phyloP scores from a whole-genome alignment of 805 yeast genomes.

The Lipomyces orientalis region DNA sequence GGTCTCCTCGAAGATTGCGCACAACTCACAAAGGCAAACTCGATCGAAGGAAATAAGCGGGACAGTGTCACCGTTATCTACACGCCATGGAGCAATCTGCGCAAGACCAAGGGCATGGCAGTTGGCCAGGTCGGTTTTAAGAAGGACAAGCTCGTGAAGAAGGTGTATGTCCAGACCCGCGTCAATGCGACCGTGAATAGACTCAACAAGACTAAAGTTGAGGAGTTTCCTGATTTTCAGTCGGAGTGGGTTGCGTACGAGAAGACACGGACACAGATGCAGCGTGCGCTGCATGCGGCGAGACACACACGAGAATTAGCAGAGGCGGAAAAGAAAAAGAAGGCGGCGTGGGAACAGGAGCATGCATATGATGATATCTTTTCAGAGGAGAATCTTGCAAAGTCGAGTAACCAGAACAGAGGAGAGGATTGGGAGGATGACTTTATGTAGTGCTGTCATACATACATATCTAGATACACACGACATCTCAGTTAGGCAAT shows the following conservation, averaged over 20 bases:
- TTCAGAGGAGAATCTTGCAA: slow-evolving; percentile 53
- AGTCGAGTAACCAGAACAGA: slow-evolving; percentile 54
- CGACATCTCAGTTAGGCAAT: no score
- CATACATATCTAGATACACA: not conserved
- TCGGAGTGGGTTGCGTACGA: slow-evolving; percentile 51
- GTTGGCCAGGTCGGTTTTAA: slow-evolving; percentile 80
- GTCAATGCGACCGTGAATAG: slow-evolving; percentile 66
- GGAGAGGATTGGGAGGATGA: slow-evolving; percentile 64
- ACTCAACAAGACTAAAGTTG: slow-evolving; percentile 67
- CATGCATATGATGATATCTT: slow-evolving; percentile 57
- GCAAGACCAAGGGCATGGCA: slow-evolving; percentile 72
- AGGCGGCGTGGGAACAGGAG: slow-evolving; percentile 47
- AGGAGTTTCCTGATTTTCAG: slow-evolving; percentile 57
- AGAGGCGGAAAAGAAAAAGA: slow-evolving; percentile 41
- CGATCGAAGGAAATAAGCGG: slow-evolving; percentile 75
- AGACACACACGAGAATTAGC: slow-evolving; percentile 51
- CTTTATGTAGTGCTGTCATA: slow-evolving; percentile 49
- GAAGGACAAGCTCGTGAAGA: slow-evolving; percentile 58
- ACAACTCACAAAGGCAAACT: slow-evolving; percentile 77
- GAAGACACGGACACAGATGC: slow-evolving; percentile 44
- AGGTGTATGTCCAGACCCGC: slow-evolving; percentile 59
- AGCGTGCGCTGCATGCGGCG: slow-evolving; percentile 48
- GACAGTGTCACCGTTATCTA: slow-evolving; percentile 69
- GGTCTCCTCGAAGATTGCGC: slow-evolving; percentile 61
- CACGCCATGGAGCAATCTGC: slow-evolving; percentile 75